These are phyloP conservation scores for Testicularia cyperi DNA, from an alignment of 1,284 basidiomycete species.

Conservation along the genomic window DNA sequence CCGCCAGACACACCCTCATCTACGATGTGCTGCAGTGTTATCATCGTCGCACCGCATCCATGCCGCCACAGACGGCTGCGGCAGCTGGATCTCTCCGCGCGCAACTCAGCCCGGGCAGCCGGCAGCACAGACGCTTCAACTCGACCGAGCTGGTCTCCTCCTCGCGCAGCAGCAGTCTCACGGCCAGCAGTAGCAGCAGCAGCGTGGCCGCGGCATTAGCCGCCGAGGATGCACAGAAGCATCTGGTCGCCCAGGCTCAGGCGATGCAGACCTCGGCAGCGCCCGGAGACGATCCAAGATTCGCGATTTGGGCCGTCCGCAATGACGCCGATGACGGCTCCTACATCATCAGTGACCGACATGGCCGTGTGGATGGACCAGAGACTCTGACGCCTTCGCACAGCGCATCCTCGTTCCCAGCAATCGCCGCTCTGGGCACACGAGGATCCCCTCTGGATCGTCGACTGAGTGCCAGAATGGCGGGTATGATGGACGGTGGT, in stretches of 20 bases:
- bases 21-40: constrained; percentile 48
- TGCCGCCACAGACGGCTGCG: background rate
- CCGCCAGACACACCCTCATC: constrained; percentile 14
- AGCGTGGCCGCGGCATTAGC: no score
- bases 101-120: background rate
- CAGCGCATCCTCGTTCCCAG: background rate
- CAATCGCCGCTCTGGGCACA: no score
- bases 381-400: background rate
- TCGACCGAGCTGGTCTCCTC: background rate
- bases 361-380: constrained; percentile 10
- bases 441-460: no score
- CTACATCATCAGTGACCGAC: constrained; percentile 24
- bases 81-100: background rate
- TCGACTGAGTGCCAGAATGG: no score
- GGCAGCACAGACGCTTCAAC: background rate
- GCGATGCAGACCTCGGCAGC: constrained; percentile 27
- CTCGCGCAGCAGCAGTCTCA: no score
- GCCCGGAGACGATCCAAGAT: constrained; percentile 49
- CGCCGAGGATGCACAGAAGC: constrained; percentile 1
- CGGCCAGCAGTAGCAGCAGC: no score
- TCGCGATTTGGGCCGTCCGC: constrained; percentile 48
- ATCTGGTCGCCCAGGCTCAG: constrained; percentile 26
- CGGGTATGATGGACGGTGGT: no score
- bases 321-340: constrained; percentile 16
- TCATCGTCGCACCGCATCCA: background rate